Conservation (phyloP, 108 stramenopile genomes). For the Chaetoceros tenuissimus region DNA sequence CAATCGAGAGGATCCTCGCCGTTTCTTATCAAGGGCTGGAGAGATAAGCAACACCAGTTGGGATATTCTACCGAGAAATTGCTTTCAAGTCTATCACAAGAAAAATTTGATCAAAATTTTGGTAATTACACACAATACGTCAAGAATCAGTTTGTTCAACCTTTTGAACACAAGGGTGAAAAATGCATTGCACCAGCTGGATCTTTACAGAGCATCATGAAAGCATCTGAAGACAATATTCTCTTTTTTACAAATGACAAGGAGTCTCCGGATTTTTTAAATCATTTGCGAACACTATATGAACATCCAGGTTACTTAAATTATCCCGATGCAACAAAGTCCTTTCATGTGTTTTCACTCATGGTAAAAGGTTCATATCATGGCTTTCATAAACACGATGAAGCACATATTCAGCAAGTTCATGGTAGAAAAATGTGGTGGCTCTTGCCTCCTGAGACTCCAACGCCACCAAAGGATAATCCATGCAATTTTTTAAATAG, state of each 20-base stretch:
- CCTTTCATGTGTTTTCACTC: conserved; percentile 28
- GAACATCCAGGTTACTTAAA: conserved; percentile 11
- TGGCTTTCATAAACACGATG: conserved; percentile 38
- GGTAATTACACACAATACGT: conserved; percentile 27
- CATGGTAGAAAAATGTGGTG: conserved; percentile 29
- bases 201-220: conserved; percentile 1
- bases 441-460: conserved; percentile 29
- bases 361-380: conserved; percentile 18
- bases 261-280: conserved; percentile 26
- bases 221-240: background rate
- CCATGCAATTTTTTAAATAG: conserved; percentile 27
- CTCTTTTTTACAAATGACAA: conserved; percentile 38
- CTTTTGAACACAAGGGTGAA: conserved; percentile 8
- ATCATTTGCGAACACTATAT: conserved; percentile 5
- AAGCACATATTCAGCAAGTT: conserved; percentile 31
- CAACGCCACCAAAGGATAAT: conserved; percentile 16
- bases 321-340: conserved; percentile 16
- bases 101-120: conserved; percentile 6
- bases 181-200: conserved; percentile 3
- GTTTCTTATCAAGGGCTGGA: no score
- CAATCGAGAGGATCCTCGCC: no score
- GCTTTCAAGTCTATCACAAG: no score
- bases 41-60: no score
- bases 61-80: no score
- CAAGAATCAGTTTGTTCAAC: conserved; percentile 29